Evolutionary conservation across 2,329 filamentous ascomycete species (phyloP).

Genomic region (Botrytis tulipae): DNA sequence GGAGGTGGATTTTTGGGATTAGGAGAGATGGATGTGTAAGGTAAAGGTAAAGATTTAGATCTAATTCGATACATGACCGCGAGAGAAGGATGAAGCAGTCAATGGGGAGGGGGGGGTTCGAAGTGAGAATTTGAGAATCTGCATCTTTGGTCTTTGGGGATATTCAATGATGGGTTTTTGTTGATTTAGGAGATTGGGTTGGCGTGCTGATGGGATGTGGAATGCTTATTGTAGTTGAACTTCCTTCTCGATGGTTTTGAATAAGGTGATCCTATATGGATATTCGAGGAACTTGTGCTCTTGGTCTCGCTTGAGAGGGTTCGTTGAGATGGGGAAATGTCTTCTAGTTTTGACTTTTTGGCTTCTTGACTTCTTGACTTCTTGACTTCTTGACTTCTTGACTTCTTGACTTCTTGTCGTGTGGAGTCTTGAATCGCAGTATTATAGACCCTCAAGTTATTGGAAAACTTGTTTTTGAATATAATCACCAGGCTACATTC

Average conservation of each 20-base stretch:
- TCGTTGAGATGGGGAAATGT: neutral
- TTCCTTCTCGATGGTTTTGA: neutral
- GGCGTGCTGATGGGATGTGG: neutral
- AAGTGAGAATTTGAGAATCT: neutral
- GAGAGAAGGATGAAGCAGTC: neutral
- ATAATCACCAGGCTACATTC: rapidly evolving
- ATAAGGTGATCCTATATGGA: neutral
- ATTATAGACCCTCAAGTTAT: neutral
- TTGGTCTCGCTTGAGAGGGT: neutral
- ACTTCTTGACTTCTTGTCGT: too few species aligned
- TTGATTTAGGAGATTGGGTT: neutral
- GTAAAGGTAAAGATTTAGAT: neutral
- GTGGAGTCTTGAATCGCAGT: neutral
- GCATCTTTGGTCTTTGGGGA: neutral
- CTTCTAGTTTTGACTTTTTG: neutral
- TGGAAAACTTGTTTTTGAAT: neutral
- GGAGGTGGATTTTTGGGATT: too few species aligned
- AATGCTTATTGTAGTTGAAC: neutral
- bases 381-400: too few species aligned
- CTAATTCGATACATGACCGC: neutral
- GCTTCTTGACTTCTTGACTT: too few species aligned
- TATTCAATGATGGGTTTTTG: neutral
- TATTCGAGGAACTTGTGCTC: neutral
- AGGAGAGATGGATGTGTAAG: neutral
- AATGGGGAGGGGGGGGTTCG: rapidly evolving